A percentile compares a stretch with the other conserved stretches of the same genome.
Conservation (phyloP, 805 yeast species). For the Metschnikowia shivogae region DNA sequence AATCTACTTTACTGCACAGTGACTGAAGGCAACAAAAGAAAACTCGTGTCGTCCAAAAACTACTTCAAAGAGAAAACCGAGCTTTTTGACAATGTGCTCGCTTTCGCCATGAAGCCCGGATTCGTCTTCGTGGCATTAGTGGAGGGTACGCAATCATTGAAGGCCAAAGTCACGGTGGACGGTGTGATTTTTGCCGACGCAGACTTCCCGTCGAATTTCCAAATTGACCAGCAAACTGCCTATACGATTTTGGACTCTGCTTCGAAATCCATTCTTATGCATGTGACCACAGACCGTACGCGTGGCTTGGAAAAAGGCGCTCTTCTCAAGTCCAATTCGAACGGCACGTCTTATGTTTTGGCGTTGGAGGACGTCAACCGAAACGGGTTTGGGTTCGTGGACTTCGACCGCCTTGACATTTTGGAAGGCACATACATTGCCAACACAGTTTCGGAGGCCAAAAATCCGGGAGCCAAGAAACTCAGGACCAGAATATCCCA, state of each 20-base stretch:
- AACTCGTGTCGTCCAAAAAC: constrained; percentile 48
- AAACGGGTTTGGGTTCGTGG: constrained; percentile 70
- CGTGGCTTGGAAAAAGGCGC: constrained; percentile 64
- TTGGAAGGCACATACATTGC: constrained; percentile 80
- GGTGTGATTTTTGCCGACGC: constrained; percentile 77
- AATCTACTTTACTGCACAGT: constrained; percentile 65
- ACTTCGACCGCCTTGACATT: constrained; percentile 78
- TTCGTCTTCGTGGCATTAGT: constrained; percentile 69
- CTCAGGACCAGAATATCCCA: constrained; percentile 73
- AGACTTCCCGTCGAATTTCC: constrained; percentile 62
- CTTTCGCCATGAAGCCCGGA: constrained; percentile 67
- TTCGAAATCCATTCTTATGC: constrained; percentile 72
- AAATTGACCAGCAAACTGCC: constrained; percentile 50
- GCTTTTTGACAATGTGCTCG: constrained; percentile 58
- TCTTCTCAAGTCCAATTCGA: constrained; percentile 80
- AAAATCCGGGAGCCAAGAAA: constrained; percentile 45
- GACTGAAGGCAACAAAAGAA: constrained; percentile 28
- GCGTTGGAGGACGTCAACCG: constrained; percentile 72
- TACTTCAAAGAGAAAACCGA: constrained; percentile 41
- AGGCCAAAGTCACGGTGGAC: constrained; percentile 73
- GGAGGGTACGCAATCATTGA: constrained; percentile 40
- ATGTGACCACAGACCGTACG: constrained; percentile 62
- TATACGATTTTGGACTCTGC: constrained; percentile 77
- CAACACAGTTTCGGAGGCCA: constrained; percentile 61
- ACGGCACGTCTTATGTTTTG: constrained; percentile 81